Percentiles rank a stretch among this genome's conserved stretches.
phyloP scores from a whole-genome alignment of 345 rosid genomes.

The Aegle marmelos region DNA sequence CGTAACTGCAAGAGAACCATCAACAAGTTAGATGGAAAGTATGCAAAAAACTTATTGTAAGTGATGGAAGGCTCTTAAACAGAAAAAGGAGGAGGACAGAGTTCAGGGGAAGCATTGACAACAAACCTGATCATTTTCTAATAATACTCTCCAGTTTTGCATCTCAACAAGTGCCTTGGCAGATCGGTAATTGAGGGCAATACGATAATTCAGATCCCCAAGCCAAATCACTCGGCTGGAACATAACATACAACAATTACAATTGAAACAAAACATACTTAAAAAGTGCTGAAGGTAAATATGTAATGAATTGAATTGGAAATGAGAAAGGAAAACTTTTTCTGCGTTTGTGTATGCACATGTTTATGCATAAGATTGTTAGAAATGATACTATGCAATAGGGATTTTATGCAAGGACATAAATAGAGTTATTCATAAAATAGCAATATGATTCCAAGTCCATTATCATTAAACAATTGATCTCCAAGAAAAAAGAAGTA shows the following conservation, averaged over 20 bases:
- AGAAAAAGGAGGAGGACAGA: background rate
- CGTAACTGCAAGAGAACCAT: conserved; percentile 53
- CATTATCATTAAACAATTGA: background rate
- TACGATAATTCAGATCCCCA: conserved; percentile 95
- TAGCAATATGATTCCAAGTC: background rate
- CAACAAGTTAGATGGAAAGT: conserved; percentile 21
- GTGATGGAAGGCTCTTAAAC: background rate
- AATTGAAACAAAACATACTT: background rate
- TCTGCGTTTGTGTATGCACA: background rate
- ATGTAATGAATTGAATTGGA: background rate
- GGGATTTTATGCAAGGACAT: background rate
- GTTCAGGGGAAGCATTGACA: conserved; percentile 2
- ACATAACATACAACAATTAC: conserved; percentile 10
- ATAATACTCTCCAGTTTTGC: conserved; percentile 98
- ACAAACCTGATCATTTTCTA: conserved; percentile 91
- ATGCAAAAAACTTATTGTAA: background rate
- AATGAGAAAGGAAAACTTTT: too few relatives aligned
- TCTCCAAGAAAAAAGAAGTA: background rate
- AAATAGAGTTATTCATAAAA: background rate
- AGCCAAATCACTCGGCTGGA: conserved; percentile 95
- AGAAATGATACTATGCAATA: background rate
- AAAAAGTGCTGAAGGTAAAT: background rate
- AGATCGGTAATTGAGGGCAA: conserved; percentile 88
- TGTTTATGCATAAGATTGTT: background rate
- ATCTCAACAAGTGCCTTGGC: conserved; percentile 98